A percentile compares a stretch with the other conserved stretches of the same genome.
Evolutionary conservation across 23 red algal species (phyloP).

Genomic region (Gracilaria domingensis): DNA sequence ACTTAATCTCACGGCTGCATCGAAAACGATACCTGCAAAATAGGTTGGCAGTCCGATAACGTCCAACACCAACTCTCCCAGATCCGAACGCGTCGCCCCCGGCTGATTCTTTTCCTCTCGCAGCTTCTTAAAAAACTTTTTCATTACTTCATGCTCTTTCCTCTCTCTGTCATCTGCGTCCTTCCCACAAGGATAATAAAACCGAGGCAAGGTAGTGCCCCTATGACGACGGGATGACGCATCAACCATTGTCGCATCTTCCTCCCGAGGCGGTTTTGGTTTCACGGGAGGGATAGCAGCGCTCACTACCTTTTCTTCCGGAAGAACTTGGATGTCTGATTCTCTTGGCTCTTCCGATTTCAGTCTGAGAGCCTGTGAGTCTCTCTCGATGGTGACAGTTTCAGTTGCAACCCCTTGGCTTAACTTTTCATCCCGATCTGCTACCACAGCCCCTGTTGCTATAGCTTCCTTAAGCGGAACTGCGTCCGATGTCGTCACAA

Average conservation of each 20-base stretch:
- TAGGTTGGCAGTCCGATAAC: conserved; percentile 84
- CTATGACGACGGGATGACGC: conserved; percentile 4
- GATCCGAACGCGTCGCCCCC: conserved; percentile 62
- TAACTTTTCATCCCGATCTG: not conserved
- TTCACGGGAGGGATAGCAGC: conserved; percentile 36
- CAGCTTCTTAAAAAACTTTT: conserved; percentile 37
- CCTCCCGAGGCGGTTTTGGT: conserved; percentile 7
- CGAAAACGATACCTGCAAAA: conserved; percentile 78
- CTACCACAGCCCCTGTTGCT: not conserved
- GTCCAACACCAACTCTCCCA: conserved; percentile 70
- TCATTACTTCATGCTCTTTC: conserved; percentile 61
- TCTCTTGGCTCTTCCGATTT: conserved; percentile 4
- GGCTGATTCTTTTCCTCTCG: conserved; percentile 38
- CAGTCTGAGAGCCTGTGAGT: not conserved
- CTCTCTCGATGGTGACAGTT: conserved; percentile 3
- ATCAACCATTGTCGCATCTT: conserved; percentile 53
- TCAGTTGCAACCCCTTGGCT: not conserved
- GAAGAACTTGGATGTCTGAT: not conserved
- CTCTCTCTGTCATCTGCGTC: conserved; percentile 71
- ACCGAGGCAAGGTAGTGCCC: conserved; percentile 58
- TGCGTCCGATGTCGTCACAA: conserved; percentile 13
- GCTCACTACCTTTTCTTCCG: conserved; percentile 13
- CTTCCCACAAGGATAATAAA: conserved; percentile 88
- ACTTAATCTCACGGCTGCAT: conserved; percentile 27
- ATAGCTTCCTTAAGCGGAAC: conserved; percentile 17